A percentile compares a stretch with the other conserved stretches of the same genome.
Conservation (phyloP, 441 rosid genomes). For the Biscutella auriculata region DNA sequence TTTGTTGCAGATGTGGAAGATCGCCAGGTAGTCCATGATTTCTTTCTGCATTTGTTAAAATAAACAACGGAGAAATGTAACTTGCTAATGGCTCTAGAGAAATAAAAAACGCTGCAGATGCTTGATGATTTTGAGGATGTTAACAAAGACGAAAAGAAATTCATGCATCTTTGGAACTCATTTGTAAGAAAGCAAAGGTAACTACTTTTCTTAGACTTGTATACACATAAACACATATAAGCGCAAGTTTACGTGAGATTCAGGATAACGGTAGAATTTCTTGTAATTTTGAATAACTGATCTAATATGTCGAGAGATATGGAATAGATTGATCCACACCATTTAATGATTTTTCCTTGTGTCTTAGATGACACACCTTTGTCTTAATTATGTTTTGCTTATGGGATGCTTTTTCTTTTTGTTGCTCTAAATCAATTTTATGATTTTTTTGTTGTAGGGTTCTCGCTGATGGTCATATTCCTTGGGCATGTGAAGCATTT, state of each 20-base stretch:
- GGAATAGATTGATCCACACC: too few relatives aligned
- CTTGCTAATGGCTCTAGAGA: conserved; percentile 2
- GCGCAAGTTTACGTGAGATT: background rate
- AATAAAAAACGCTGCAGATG: conserved; percentile 43
- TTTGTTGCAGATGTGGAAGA: conserved; percentile 87
- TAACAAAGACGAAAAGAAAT: conserved; percentile 70
- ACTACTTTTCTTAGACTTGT: background rate
- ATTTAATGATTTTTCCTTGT: background rate
- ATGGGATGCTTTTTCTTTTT: background rate
- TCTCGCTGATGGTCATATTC: conserved; percentile 77
- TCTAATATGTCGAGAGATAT: too few relatives aligned
- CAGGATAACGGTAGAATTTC: background rate
- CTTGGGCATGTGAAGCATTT: conserved; percentile 97
- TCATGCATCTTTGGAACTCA: conserved; percentile 97
- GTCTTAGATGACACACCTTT: background rate
- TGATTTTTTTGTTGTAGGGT: conserved; percentile 36
- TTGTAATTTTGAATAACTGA: background rate
- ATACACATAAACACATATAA: background rate
- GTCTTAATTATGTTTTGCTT: background rate
- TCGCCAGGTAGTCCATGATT: conserved; percentile 50
- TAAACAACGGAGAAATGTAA: background rate
- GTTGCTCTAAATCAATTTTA: background rate
- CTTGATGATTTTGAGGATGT: conserved; percentile 97
- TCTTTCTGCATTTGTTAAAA: background rate
- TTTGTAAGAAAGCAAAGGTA: conserved; percentile 93